Percentiles rank a stretch among this genome's conserved stretches.
phyloP scores from a whole-genome alignment of 1,284 basidiomycete genomes.

The Leccinum variabile region DNA sequence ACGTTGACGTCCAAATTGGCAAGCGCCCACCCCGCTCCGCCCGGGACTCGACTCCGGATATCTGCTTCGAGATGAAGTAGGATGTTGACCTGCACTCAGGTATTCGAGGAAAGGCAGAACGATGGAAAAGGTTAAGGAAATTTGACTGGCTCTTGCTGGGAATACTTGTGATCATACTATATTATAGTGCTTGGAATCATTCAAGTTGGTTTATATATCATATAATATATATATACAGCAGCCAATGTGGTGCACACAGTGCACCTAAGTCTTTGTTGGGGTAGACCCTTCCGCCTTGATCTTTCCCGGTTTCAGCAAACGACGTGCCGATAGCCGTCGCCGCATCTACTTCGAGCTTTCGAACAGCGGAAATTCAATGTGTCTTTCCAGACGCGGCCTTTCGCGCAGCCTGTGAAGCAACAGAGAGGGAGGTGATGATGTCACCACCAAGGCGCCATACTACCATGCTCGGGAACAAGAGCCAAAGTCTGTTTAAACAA shows the following conservation, averaged over 20 bases:
- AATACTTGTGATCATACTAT: not conserved
- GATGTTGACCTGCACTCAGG: not conserved
- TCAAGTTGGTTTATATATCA: not conserved
- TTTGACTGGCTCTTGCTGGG: not conserved
- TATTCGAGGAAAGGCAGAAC: not conserved
- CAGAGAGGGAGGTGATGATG: conserved; percentile 46
- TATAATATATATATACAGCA: not conserved
- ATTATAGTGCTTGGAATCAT: not conserved
- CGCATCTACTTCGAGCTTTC: not conserved
- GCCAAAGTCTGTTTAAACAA: conserved; percentile 56
- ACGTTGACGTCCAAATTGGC: not conserved
- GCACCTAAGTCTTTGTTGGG: not conserved
- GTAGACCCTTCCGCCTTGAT: not conserved
- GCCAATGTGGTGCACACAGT: not conserved
- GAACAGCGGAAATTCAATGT: conserved; percentile 12
- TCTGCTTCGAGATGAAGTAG: not conserved
- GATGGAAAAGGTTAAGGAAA: not conserved
- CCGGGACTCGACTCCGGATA: not conserved
- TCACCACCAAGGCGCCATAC: conserved; percentile 57
- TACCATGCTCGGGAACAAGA: conserved; percentile 66
- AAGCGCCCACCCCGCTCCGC: not conserved
- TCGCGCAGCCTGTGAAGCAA: conserved; percentile 31
- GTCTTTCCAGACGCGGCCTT: conserved; percentile 24
- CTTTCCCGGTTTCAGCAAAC: not conserved
- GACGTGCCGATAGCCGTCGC: not conserved